Evolutionary conservation across 2,329 filamentous ascomycete species (phyloP).

Genomic region (Hypoxylon sp.): DNA sequence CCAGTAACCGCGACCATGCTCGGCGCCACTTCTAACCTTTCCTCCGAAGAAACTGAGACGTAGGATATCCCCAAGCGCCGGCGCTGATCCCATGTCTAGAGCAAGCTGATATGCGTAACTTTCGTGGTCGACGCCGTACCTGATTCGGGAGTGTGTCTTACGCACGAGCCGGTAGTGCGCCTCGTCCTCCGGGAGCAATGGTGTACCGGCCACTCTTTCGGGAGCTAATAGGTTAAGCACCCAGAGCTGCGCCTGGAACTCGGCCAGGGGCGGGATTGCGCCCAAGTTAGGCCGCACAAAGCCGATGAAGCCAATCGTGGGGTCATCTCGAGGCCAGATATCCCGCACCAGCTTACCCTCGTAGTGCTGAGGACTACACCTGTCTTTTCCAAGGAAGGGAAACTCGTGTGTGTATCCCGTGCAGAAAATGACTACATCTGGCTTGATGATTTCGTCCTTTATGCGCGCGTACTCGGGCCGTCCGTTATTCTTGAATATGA

Average conservation of each 20-base stretch:
- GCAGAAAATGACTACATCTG: constrained; percentile 63
- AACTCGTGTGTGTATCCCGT: constrained; percentile 64
- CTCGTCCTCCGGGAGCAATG: constrained; percentile 51
- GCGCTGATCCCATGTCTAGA: constrained; percentile 64
- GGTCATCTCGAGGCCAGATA: constrained; percentile 62
- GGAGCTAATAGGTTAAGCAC: constrained; percentile 57
- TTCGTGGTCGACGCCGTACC: constrained; percentile 63
- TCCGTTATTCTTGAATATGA: constrained; percentile 56
- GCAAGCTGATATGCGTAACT: constrained; percentile 66
- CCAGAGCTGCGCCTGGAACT: constrained; percentile 66
- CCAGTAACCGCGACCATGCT: constrained; percentile 18
- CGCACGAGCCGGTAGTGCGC: constrained; percentile 59
- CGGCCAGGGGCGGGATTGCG: constrained; percentile 64
- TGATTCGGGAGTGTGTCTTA: constrained; percentile 52
- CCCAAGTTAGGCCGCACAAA: constrained; percentile 62
- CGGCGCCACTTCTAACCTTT: neutral
- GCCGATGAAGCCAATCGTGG: constrained; percentile 62
- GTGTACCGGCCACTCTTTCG: constrained; percentile 20
- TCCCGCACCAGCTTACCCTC: constrained; percentile 59
- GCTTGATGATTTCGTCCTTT: constrained; percentile 52
- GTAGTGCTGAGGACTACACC: constrained; percentile 58
- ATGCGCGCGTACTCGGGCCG: constrained; percentile 51
- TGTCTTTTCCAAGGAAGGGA: constrained; percentile 56
- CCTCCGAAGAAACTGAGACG: constrained; percentile 48
- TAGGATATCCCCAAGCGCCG: constrained; percentile 56